phyloP scores from a whole-genome alignment of 768 basidiomycete species.

The Brasilioporus rufonigricans region DNA sequence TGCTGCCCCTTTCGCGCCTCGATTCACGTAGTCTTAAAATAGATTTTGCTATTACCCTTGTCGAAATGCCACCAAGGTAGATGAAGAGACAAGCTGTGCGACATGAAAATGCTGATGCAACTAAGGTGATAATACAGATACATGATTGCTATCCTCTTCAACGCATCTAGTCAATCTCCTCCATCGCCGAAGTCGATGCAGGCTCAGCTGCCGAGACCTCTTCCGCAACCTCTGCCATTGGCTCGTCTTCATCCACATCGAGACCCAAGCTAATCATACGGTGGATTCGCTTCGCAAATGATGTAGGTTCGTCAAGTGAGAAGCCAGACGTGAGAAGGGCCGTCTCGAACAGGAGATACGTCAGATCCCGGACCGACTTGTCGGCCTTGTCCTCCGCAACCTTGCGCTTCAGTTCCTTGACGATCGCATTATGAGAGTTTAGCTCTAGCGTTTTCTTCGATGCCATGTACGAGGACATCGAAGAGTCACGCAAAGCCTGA shows the following conservation, averaged over 20 bases:
- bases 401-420: constrained; percentile 95
- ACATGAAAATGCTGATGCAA: constrained; percentile 26
- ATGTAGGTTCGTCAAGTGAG: constrained; percentile 91
- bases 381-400: constrained; percentile 97
- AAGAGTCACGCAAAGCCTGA: constrained; percentile 92
- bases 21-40: background rate
- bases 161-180: constrained; percentile 82
- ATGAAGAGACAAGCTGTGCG: constrained; percentile 17
- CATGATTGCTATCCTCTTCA: constrained; percentile 3
- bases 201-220: constrained; percentile 55
- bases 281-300: constrained; percentile 94
- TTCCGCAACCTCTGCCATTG: constrained; percentile 34
- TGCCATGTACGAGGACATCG: constrained; percentile 99
- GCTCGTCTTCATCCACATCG: constrained; percentile 79
- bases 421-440: constrained; percentile 87
- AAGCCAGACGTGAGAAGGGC: constrained; percentile 94
- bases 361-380: constrained; percentile 97
- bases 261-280: constrained; percentile 93
- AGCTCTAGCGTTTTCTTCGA: constrained; percentile 98
- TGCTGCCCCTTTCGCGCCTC: no score
- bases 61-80: constrained; percentile 12
- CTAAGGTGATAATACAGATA: constrained; percentile 29
- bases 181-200: constrained; percentile 83
- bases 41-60: constrained; percentile 20
- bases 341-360: constrained; percentile 95